phyloP scores from a whole-genome alignment of 139 green algal genomes.

The Yamagishiella unicocca region DNA sequence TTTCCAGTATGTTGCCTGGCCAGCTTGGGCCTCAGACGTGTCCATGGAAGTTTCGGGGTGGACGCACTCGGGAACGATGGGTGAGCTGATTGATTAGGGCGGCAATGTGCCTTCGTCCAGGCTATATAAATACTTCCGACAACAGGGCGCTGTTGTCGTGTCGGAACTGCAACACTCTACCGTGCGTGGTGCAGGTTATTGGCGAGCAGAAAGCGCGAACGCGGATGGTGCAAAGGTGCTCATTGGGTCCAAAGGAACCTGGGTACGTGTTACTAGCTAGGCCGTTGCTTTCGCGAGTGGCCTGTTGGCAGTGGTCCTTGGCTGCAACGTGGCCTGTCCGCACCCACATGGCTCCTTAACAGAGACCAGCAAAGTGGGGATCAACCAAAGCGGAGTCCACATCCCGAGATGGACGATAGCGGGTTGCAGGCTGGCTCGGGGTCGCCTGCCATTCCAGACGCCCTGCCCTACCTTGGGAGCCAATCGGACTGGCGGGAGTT shows the following conservation, averaged over 20 bases:
- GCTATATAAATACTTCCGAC: no score
- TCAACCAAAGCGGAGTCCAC: slow-evolving; percentile 4
- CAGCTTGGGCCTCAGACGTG: no score
- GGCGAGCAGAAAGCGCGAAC: background rate
- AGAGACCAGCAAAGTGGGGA: slow-evolving; percentile 2
- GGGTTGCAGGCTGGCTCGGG: background rate
- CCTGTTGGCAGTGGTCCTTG: background rate
- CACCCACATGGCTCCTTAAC: background rate
- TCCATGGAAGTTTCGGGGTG: no score
- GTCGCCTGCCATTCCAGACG: slow-evolving; percentile 17
- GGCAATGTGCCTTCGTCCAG: no score
- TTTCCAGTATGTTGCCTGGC: no score
- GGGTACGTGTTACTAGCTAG: background rate
- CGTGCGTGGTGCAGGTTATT: no score
- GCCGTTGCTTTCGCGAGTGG: background rate
- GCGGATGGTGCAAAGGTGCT: background rate
- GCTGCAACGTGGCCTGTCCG: background rate
- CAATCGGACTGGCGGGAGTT: slow-evolving; percentile 50
- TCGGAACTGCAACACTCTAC: no score
- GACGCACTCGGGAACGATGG: no score
- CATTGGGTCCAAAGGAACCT: background rate
- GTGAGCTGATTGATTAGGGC: no score
- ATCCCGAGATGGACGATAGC: slow-evolving; percentile 31
- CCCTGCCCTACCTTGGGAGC: slow-evolving; percentile 26
- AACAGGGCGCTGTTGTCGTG: no score